These are phyloP conservation scores for Phaeolepiota aurea DNA, from an alignment of 768 basidiomycete genomes.

Conservation along the genomic window DNA sequence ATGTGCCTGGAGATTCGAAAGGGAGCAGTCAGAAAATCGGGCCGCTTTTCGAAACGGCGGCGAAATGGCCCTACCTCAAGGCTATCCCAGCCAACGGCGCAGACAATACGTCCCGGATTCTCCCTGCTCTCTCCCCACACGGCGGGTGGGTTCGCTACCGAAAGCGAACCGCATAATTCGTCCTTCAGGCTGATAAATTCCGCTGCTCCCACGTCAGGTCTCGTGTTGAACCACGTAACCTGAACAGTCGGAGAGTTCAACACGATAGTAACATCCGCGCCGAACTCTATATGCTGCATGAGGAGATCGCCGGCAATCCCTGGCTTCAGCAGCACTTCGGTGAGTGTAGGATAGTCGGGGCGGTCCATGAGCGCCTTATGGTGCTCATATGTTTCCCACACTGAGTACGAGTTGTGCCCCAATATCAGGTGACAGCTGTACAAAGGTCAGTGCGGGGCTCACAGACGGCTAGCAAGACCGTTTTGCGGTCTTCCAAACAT, in stretches of 20 bases:
- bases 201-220: too few species aligned
- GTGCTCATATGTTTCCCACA: slow-evolving; percentile 23
- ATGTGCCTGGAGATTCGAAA: background rate
- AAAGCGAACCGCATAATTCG: background rate
- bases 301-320: background rate
- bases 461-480: slow-evolving; percentile 20
- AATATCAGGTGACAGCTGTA: too few species aligned
- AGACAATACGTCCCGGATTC: background rate
- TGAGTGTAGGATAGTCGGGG: slow-evolving; percentile 5
- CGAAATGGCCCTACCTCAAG: slow-evolving; percentile 5
- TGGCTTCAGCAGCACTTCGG: slow-evolving; percentile 1
- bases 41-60: too few species aligned
- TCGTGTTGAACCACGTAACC: slow-evolving; percentile 6
- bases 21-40: background rate
- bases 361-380: slow-evolving; percentile 19
- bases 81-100: slow-evolving; percentile 8
- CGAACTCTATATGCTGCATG: slow-evolving; percentile 5
- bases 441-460: too few species aligned
- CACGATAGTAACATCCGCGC: slow-evolving; percentile 2
- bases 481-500: slow-evolving; percentile 16
- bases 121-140: slow-evolving; percentile 5
- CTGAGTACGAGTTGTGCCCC: too few species aligned
- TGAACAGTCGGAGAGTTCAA: slow-evolving; percentile 8
- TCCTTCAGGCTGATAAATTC: too few species aligned
- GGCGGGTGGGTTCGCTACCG: slow-evolving; percentile 4